phyloP scores from a whole-genome alignment of 2,329 filamentous ascomycete genomes.

The Leptographium galeiforme region DNA sequence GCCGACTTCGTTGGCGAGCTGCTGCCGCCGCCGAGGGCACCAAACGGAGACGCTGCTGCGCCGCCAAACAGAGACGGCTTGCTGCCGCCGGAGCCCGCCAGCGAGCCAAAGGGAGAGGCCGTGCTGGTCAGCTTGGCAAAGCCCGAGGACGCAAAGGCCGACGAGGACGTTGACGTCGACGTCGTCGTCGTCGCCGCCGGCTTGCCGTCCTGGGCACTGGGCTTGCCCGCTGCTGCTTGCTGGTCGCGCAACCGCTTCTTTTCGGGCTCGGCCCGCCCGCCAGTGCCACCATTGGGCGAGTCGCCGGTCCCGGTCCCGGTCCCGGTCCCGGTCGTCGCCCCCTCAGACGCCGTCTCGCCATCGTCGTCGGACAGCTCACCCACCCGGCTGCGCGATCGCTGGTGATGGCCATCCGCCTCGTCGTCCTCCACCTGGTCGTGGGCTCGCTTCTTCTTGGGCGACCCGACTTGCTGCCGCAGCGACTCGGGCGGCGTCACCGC shows the following conservation, averaged over 20 bases:
- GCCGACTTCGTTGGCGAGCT: constrained; percentile 17
- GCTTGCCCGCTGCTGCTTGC: too few relatives aligned
- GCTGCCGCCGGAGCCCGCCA: constrained; percentile 32
- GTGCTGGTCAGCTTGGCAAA: constrained; percentile 53
- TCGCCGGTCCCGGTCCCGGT: background rate
- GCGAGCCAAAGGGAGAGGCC: constrained; percentile 49
- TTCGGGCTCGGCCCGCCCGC: constrained; percentile 45
- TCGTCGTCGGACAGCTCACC: constrained; percentile 22
- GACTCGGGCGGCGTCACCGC: constrained; percentile 15
- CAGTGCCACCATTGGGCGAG: constrained; percentile 6
- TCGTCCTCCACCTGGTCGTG: constrained; percentile 44
- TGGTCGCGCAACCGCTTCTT: constrained; percentile 50
- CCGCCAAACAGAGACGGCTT: constrained; percentile 36
- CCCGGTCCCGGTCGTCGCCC: background rate
- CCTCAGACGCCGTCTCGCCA: background rate
- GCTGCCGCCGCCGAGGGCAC: constrained; percentile 16
- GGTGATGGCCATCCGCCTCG: constrained; percentile 23
- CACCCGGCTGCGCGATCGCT: constrained; percentile 27
- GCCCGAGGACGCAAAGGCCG: constrained; percentile 54
- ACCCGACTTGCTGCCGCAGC: constrained; percentile 37
- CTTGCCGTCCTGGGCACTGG: constrained; percentile 8
- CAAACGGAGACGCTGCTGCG: constrained; percentile 22
- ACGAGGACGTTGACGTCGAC: constrained; percentile 31
- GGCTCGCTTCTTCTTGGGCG: constrained; percentile 54
- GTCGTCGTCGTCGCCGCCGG: constrained; percentile 20